A percentile compares a stretch with the other conserved stretches of the same genome.
Evolutionary conservation across 805 yeast genomes (phyloP).

Genomic region (Pichia gijzeniarum): DNA sequence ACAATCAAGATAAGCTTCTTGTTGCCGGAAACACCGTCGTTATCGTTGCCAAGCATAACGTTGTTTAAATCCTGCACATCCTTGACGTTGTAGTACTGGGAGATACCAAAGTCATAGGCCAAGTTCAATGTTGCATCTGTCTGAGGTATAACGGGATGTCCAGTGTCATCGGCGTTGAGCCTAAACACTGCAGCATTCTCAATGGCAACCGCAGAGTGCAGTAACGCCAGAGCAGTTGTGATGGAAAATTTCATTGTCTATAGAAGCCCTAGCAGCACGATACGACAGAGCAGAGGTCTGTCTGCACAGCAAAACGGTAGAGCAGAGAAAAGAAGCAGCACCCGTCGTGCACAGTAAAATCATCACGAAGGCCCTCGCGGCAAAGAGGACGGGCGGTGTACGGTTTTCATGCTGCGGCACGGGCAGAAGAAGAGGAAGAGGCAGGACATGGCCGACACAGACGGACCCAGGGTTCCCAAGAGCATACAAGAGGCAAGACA

Average conservation of each 20-base stretch:
- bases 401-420: no score
- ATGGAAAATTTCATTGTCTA: no score
- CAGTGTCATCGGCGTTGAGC: constrained; percentile 3
- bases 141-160: constrained; percentile 17
- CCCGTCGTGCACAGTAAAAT: no score
- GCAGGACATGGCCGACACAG: no score
- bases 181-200: constrained; percentile 26
- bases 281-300: no score
- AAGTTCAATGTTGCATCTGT: constrained; percentile 36
- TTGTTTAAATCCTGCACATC: constrained; percentile 21
- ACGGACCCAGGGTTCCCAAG: no score
- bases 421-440: no score
- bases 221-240: not conserved
- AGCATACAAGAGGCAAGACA: not conserved
- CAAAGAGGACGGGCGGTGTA: no score
- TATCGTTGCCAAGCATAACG: constrained; percentile 18
- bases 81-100: constrained; percentile 32
- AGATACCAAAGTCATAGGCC: constrained; percentile 39
- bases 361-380: no score
- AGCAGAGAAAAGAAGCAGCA: no score
- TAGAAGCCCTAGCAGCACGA: no score
- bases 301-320: no score
- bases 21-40: not conserved
- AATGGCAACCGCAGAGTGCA: constrained; percentile 13
- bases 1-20: constrained; percentile 22